Base-by-base conservation (phyloP, 176 grass and related monocot genomes). In the Poa annua region DNA sequence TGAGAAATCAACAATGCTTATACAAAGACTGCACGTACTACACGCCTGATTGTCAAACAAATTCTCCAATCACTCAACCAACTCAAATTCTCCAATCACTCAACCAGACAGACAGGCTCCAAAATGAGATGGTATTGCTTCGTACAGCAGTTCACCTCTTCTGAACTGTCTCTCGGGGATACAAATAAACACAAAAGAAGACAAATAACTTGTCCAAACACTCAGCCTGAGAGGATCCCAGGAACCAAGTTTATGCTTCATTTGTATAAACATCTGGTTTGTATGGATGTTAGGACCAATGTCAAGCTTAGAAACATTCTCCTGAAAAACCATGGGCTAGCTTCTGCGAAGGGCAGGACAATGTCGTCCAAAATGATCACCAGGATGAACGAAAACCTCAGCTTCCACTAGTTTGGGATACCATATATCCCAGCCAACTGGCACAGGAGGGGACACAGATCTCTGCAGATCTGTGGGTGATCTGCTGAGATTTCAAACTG, bases 401-500 rank as follows among this genome's bases (percentile, higher is more conserved):
- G 90, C 92, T 59, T 97, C 95, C 39, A 94, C 90, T 45, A 94
- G 62, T 13, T 90, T 82, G 20, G 92, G 92, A 17, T 90, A 92
- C 90, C 95, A 97, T 50, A 92, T 92, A 47, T 90, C 95, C 92
- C 90, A 94, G 13, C 90, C 70, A 97, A 71, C 24, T 90, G 90
- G 71, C 95, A 94, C 66, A 94, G 12, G 79, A 90, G 94, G 92
- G 84, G 94, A 94, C 48, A 97, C 84, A 1, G 92, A 80, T 3
- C 90, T 78, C 71, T 94, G 95, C 90, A 92, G 94, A 70, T 93
- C 95, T 81, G 88, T 7, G 92, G 95, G 60, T 89, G 14, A 3
- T 91, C 92, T 0, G 96, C 95, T 7, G 92, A 98, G 82, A 98
- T 93, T 86, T 98, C 92, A 19, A 98, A 98, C 29, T 95, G 51